These are phyloP conservation scores for Umbelopsis ramanniana DNA, from an alignment of 192 early-diverging fungal genomes.

Conservation along the genomic window DNA sequence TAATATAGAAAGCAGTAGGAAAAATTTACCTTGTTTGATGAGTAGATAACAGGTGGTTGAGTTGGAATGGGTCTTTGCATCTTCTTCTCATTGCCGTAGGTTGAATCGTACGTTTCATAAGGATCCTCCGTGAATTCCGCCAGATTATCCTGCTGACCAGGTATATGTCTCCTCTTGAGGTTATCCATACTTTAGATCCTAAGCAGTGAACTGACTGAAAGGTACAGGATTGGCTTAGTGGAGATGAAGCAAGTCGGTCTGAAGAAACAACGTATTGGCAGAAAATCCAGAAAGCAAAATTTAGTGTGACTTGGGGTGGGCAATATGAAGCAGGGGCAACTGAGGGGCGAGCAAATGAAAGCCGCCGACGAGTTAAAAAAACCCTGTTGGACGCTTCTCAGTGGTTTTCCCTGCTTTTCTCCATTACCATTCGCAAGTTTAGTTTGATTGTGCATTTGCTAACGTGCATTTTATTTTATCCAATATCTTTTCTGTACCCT, in stretches of 20 bases:
- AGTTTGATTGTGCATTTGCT: too few species aligned
- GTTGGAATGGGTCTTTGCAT: slow-evolving; percentile 28
- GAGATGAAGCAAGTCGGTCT: background rate
- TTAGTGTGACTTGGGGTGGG: slow-evolving; percentile 3
- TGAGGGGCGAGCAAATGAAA: background rate
- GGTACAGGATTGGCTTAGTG: slow-evolving; percentile 5
- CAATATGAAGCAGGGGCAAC: background rate
- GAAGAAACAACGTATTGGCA: background rate
- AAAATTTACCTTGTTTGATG: slow-evolving; percentile 51
- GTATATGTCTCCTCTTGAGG: slow-evolving; percentile 34
- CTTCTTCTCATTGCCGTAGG: slow-evolving; percentile 14
- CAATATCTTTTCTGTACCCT: too few species aligned
- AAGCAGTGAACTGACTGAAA: background rate
- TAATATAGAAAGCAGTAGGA: background rate
- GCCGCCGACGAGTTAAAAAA: too few species aligned
- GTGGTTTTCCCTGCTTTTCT: too few species aligned
- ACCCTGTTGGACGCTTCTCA: too few species aligned
- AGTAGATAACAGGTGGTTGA: slow-evolving; percentile 37
- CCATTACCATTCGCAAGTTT: too few species aligned
- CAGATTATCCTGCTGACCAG: slow-evolving; percentile 9
- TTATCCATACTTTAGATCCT: slow-evolving; percentile 29
- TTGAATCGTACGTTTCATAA: slow-evolving; percentile 1
- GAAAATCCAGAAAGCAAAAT: background rate
- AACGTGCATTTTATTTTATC: too few species aligned
- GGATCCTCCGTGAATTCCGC: slow-evolving; percentile 6